Base-by-base conservation (phyloP, 306 rosid species). In the Quercus mongolica region DNA sequence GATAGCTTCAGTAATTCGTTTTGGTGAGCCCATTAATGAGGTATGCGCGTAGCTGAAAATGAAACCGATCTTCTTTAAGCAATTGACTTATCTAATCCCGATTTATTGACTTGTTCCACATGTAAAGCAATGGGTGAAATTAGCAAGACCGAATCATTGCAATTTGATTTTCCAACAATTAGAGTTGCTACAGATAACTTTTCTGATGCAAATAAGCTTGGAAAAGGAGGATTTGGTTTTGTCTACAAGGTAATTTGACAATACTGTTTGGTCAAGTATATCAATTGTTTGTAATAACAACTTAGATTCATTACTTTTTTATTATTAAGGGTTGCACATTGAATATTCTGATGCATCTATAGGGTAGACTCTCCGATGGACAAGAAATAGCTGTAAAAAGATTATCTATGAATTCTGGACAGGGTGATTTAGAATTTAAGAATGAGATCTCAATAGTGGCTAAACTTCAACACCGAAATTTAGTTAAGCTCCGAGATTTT, bases 401-500 rank as follows among this genome's bases (percentile, higher is more conserved):
- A 31, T 75, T 87, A 30, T 85, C 85, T 0, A 65, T 3, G 4
- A 17, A 15, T 56, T 87, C 85, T 18, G 71, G 71, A 18, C 89
- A 89, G 54, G 87, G 85, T 52, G 82, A 75, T 21, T 8, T 31
- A 17, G 85, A 87, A 56, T 78, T 82, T 68, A 85, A 83, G 75
- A 90, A 85, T 56, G 91, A 90, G 78, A 83, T 88, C 33, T 11
- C 56, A 0, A 55, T 90, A 9, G 63, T 87, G 5, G 86, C 87
- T 15, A 90, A 75, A 68, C 94, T 88, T 75, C 83, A 81, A 15
- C 91, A 79, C 33, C 68, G 84, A 4, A 85, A 85, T 79, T 78
- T 82, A 44, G 84, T 76, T 6, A 23, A 73, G 71, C 80, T 82
- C 5, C 68, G 38, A n/a, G 84, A 84, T 23, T 85, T 82, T 23